A percentile compares a stretch with the other conserved stretches of the same genome.
Evolutionary conservation across 108 stramenopile genomes (phyloP).

Genomic region (Nitzschia palea): DNA sequence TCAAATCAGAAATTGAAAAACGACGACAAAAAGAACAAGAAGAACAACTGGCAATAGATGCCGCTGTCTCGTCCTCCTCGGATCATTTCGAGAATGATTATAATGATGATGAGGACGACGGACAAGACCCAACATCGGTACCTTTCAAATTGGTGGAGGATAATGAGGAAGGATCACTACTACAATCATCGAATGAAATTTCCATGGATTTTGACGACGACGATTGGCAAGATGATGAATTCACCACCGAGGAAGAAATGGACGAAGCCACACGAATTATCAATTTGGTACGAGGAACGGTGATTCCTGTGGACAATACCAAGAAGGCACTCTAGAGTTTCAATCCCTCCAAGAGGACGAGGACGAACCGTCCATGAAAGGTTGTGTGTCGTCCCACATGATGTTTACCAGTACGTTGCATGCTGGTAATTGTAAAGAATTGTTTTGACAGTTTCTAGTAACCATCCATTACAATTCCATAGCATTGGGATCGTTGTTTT

Average conservation of each 20-base stretch:
- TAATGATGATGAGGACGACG: constrained; percentile 20
- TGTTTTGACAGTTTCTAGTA: too few relatives aligned
- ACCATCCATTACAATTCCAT: constrained; percentile 8
- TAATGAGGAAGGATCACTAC: background rate
- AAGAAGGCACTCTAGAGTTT: too few relatives aligned
- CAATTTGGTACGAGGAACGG: constrained; percentile 12
- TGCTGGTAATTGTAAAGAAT: too few relatives aligned
- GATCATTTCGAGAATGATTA: constrained; percentile 37
- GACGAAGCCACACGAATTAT: constrained; percentile 42
- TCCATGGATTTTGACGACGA: constrained; percentile 50
- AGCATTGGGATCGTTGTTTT: background rate
- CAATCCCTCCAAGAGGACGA: too few relatives aligned
- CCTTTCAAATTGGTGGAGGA: background rate
- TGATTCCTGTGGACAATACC: background rate
- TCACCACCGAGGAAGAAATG: constrained; percentile 44
- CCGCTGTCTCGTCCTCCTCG: constrained; percentile 26
- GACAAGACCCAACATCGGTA: constrained; percentile 3
- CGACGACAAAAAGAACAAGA: constrained; percentile 36
- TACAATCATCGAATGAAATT: constrained; percentile 16
- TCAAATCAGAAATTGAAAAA: constrained; percentile 72
- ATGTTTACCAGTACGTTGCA: too few relatives aligned
- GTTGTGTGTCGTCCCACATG: too few relatives aligned
- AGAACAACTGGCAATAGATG: constrained; percentile 4
- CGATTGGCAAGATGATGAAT: constrained; percentile 48
- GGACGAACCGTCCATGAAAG: too few relatives aligned